These are phyloP conservation scores for Astragalus glycyphyllos DNA, from an alignment of 306 rosid genomes.

Conservation along the genomic window DNA sequence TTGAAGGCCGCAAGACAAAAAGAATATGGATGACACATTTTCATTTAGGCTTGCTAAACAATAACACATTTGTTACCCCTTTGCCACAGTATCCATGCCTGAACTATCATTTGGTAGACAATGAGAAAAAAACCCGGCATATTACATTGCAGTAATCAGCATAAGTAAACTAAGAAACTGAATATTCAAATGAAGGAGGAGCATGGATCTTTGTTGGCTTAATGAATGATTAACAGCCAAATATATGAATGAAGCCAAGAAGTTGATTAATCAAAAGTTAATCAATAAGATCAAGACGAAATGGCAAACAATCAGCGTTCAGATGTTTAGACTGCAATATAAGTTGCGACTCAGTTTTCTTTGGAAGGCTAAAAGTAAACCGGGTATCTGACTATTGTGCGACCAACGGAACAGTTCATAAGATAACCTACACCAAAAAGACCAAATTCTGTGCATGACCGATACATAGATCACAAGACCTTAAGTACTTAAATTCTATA, in stretches of 20 bases:
- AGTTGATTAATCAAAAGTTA: not conserved
- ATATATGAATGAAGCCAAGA: not conserved
- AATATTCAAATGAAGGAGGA: not conserved
- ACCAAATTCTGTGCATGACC: no score
- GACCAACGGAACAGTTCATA: no score
- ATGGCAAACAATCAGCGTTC: not conserved
- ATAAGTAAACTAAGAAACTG: slow-evolving; percentile 14
- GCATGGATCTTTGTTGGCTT: not conserved
- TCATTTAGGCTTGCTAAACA: slow-evolving; percentile 23
- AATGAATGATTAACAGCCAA: not conserved
- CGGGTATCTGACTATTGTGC: no score
- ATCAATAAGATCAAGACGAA: not conserved
- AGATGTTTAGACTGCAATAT: not conserved
- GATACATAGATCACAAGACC: not conserved
- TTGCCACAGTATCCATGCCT: slow-evolving; percentile 8
- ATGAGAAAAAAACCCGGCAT: not conserved
- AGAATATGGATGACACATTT: slow-evolving; percentile 6
- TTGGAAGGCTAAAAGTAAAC: not conserved
- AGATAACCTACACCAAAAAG: no score
- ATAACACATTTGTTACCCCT: not conserved
- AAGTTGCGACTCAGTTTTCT: not conserved
- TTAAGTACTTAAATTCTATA: not conserved
- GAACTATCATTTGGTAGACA: slow-evolving; percentile 5
- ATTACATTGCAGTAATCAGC: slow-evolving; percentile 1
- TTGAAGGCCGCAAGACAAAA: not conserved